Conservation (phyloP, 768 basidiomycete genomes). For the Phanerodontia chrysosporium region DNA sequence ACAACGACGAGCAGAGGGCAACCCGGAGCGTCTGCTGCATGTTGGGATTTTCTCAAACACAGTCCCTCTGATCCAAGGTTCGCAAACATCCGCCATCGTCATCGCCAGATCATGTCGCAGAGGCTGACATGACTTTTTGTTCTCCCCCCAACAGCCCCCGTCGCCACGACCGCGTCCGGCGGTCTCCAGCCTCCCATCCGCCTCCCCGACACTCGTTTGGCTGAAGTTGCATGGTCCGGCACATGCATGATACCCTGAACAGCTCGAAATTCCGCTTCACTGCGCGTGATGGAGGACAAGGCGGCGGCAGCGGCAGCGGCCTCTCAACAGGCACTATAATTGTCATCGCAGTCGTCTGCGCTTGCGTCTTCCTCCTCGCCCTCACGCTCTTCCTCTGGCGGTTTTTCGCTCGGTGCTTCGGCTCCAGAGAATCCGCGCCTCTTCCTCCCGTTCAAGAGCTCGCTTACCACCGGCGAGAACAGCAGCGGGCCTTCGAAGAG, state of each 20-base stretch:
- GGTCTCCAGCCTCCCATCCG: background rate
- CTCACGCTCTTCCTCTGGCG: conserved; percentile 35
- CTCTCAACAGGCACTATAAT: conserved; percentile 34
- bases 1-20: background rate
- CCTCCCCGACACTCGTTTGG: conserved; percentile 11
- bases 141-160: background rate
- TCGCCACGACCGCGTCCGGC: background rate
- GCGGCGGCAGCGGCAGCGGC: conserved; percentile 11
- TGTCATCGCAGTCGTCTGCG: conserved; percentile 47
- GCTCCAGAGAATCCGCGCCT: conserved; percentile 33
- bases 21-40: background rate
- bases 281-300: conserved; percentile 7
- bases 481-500: conserved; percentile 38
- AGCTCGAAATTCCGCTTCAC: conserved; percentile 2
- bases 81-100: background rate
- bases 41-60: background rate
- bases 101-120: background rate
- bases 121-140: conserved; percentile 1
- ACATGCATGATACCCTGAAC: conserved; percentile 1
- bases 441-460: conserved; percentile 65
- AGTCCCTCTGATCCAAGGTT: background rate
- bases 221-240: conserved; percentile 3
- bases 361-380: conserved; percentile 37
- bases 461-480: conserved; percentile 57
- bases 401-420: conserved; percentile 31